Conservation (phyloP, 495 filamentous ascomycete genomes). For the Viridothelium virens region DNA sequence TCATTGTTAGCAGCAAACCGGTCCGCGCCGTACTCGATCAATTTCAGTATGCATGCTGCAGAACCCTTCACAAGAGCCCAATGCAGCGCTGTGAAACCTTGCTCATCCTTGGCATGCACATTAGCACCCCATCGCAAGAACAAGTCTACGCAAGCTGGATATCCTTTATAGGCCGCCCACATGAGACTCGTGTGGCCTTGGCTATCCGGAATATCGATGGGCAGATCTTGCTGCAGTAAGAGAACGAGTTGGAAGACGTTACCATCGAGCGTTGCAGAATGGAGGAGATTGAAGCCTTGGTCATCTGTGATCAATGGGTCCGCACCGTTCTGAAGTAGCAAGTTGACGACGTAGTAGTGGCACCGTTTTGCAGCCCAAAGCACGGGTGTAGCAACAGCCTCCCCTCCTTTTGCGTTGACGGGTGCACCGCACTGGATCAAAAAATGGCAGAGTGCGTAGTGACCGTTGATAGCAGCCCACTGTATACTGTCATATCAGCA, state of each 20-base stretch:
- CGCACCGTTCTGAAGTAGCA: constrained; percentile 79
- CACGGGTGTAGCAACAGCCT: constrained; percentile 83
- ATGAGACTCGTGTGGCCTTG: constrained; percentile 88
- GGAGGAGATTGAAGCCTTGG: constrained; percentile 93
- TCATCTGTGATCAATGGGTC: constrained; percentile 82
- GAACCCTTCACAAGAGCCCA: constrained; percentile 95
- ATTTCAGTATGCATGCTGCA: constrained; percentile 74
- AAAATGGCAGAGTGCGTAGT: constrained; percentile 92
- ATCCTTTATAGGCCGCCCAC: constrained; percentile 99
- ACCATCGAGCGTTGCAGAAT: constrained; percentile 93
- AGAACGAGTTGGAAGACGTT: constrained; percentile 89
- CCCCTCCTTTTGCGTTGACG: constrained; percentile 90
- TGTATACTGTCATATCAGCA: constrained; percentile 38
- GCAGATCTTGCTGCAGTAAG: constrained; percentile 83
- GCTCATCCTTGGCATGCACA: constrained; percentile 80
- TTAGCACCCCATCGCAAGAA: constrained; percentile 94
- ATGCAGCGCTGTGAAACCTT: constrained; percentile 86
- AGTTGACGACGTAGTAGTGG: constrained; percentile 74
- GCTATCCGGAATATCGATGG: constrained; percentile 79
- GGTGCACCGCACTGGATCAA: constrained; percentile 82
- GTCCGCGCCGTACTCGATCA: constrained; percentile 91
- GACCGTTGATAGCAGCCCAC: constrained; percentile 99
- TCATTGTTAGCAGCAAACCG: constrained; percentile 77
- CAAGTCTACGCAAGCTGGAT: constrained; percentile 79
- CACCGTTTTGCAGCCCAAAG: constrained; percentile 96